These are phyloP conservation scores for Sclerotinia minor DNA, from an alignment of 2,329 filamentous ascomycete genomes.

Conservation along the genomic window DNA sequence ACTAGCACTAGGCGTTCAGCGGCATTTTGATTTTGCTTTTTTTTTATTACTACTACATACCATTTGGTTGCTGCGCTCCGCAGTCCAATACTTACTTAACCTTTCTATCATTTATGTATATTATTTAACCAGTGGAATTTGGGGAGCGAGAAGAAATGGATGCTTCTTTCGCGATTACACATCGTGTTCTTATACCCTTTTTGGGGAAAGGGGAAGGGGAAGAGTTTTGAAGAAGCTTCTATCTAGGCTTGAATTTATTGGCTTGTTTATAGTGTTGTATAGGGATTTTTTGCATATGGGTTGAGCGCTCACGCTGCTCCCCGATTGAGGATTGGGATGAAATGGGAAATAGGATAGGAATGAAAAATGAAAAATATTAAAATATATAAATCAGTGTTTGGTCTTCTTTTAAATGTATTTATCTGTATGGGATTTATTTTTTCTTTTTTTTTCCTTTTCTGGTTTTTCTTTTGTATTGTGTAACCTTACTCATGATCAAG, in stretches of 20 bases:
- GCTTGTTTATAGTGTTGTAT: not conserved
- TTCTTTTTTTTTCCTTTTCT: too few species aligned
- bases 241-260: not conserved
- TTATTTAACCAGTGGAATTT: not conserved
- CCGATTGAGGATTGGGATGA: not conserved
- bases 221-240: not conserved
- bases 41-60: conserved; percentile 7
- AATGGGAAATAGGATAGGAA: not conserved
- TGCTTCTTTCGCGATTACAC: not conserved
- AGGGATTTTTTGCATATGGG: conserved; percentile 12
- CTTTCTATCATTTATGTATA: conserved; percentile 18
- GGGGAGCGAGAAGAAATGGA: not conserved
- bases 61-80: not conserved
- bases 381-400: not conserved
- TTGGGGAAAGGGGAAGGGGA: not conserved
- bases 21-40: conserved; percentile 4
- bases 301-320: conserved; percentile 21
- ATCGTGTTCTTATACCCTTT: not conserved
- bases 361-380: not conserved
- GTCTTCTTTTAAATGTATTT: not conserved
- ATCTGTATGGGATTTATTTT: not conserved
- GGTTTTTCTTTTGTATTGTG: not conserved
- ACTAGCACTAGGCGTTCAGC: conserved; percentile 13
- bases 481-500: too few species aligned
- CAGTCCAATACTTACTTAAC: not conserved